These are phyloP conservation scores for Diaporthe helianthi DNA, from an alignment of 2,329 filamentous ascomycete genomes.

Conservation along the genomic window DNA sequence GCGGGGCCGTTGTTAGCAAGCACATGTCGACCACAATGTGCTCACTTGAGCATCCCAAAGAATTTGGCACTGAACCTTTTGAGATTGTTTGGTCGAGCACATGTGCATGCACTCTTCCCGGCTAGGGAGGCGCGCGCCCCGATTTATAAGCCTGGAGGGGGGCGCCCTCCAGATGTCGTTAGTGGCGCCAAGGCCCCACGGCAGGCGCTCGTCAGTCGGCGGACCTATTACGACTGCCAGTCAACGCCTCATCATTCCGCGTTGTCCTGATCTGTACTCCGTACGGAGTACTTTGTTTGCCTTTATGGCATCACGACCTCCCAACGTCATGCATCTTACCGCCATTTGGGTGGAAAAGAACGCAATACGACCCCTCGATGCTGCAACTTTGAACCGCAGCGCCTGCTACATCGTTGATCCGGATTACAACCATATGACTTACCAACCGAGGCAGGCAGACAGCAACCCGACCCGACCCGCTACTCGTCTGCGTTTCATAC, in stretches of 20 bases:
- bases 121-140: constrained; percentile 22
- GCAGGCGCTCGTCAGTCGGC: background rate
- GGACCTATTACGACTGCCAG: constrained; percentile 7
- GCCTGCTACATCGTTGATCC: constrained; percentile 5
- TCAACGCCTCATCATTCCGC: constrained; percentile 6
- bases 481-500: constrained; percentile 26
- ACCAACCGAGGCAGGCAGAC: background rate
- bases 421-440: background rate
- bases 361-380: background rate
- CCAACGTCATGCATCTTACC: background rate
- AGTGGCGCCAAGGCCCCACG: constrained; percentile 18
- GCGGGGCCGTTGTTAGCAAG: background rate
- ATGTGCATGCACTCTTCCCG: constrained; percentile 1
- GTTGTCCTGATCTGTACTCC: no score
- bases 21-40: background rate
- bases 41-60: background rate
- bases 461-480: constrained; percentile 3
- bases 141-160: constrained; percentile 13
- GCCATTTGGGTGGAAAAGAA: background rate
- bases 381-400: constrained; percentile 3
- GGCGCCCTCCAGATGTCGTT: background rate
- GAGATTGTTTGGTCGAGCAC: no score
- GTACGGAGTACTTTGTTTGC: no score
- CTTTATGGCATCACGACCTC: background rate
- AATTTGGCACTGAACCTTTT: background rate